Evolutionary conservation across 2,329 filamentous ascomycete species (phyloP).

Genomic region (Nigrospora oryzae): DNA sequence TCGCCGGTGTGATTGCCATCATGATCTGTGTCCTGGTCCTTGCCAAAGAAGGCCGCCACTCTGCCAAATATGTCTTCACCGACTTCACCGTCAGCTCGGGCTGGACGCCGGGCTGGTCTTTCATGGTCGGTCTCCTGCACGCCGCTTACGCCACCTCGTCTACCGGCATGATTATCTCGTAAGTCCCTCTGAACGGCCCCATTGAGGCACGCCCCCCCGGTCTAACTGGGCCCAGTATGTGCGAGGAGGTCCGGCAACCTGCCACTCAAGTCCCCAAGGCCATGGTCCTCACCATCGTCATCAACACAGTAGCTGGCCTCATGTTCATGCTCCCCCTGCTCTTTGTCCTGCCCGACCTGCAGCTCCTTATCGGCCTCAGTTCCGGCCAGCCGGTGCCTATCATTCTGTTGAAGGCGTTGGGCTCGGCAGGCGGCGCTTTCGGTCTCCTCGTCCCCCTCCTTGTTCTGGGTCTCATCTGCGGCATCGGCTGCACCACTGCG

Average conservation of each 20-base stretch:
- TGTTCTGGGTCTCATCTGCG: conserved; percentile 58
- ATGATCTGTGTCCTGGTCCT: conserved; percentile 54
- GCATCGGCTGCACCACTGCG: conserved; percentile 61
- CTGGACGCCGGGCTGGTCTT: conserved; percentile 65
- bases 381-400: conserved; percentile 55
- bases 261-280: conserved; percentile 63
- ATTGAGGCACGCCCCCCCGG: too few species aligned
- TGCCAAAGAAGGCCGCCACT: conserved; percentile 59
- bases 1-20: conserved; percentile 60
- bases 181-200: conserved; percentile 22
- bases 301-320: conserved; percentile 60
- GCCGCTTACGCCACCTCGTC: conserved; percentile 68
- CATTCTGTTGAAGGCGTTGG: conserved; percentile 56
- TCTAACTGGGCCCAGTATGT: conserved; percentile 44
- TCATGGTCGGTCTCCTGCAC: conserved; percentile 63
- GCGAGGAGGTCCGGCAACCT: conserved; percentile 61
- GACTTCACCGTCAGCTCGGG: conserved; percentile 61
- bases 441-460: conserved; percentile 56
- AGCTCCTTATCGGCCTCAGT: conserved; percentile 40
- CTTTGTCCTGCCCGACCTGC: conserved; percentile 60
- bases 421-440: conserved; percentile 52
- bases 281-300: conserved; percentile 58
- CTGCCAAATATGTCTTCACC: conserved; percentile 56
- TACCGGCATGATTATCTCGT: conserved; percentile 74
- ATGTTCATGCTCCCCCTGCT: conserved; percentile 61